Conservation (phyloP, 768 basidiomycete genomes). For the Gymnopilus junonius region DNA sequence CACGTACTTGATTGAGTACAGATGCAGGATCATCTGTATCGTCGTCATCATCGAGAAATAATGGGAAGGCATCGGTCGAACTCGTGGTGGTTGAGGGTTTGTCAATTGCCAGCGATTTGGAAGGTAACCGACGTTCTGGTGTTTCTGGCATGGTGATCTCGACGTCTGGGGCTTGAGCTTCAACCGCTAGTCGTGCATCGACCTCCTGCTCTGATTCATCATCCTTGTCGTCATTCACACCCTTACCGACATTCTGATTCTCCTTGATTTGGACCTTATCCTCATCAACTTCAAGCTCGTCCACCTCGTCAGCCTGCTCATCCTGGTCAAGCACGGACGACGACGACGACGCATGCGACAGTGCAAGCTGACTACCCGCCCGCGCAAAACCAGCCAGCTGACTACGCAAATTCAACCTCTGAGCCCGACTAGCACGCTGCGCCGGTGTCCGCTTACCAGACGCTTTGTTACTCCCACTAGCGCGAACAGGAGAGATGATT, state of each 20-base stretch:
- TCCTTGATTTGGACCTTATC: not conserved
- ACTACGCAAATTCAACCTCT: slow-evolving; percentile 43
- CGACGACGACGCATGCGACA: slow-evolving; percentile 17
- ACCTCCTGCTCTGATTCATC: not conserved
- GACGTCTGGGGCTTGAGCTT: not conserved
- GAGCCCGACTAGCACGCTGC: slow-evolving; percentile 8
- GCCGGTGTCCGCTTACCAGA: not conserved
- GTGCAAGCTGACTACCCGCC: slow-evolving; percentile 42
- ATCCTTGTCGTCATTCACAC: not conserved
- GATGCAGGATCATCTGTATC: slow-evolving; percentile 23
- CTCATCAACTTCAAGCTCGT: slow-evolving; percentile 6
- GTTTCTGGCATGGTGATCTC: not conserved
- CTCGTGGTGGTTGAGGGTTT: not conserved
- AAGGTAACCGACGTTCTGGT: not conserved
- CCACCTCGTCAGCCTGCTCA: slow-evolving; percentile 17
- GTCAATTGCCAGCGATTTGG: not conserved
- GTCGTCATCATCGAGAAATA: slow-evolving; percentile 15
- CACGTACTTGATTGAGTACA: slow-evolving; percentile 20
- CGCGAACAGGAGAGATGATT: not conserved
- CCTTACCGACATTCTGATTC: not conserved
- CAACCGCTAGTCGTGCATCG: not conserved
- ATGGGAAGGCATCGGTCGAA: not conserved
- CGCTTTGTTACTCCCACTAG: not conserved
- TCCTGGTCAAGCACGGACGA: slow-evolving; percentile 25
- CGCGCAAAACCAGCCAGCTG: slow-evolving; percentile 59